A percentile compares a stretch with the other conserved stretches of the same genome.
Conservation (phyloP, 176 grass and related monocot genomes). For the Canna indica region DNA sequence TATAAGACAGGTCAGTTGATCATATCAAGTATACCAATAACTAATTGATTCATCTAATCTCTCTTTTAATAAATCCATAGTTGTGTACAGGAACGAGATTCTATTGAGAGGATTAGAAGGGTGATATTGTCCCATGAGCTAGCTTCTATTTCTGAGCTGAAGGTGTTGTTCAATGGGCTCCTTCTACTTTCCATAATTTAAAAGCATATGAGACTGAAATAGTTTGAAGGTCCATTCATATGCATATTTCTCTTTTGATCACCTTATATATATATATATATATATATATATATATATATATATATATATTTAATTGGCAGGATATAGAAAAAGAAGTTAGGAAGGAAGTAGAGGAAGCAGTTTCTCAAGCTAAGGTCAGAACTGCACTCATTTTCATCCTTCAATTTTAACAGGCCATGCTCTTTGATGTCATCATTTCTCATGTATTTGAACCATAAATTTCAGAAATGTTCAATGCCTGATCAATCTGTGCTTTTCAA, state of each 20-base stretch:
- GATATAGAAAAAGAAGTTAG: conserved; percentile 76
- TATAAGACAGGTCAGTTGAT: conserved; percentile 50
- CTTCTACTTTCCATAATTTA: neutral
- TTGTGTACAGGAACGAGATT: conserved; percentile 58
- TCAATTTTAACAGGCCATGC: too few relatives aligned
- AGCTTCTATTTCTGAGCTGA: conserved; percentile 50
- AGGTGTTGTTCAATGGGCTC: conserved; percentile 35
- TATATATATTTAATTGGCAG: conserved; percentile 28
- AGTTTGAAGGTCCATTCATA: neutral
- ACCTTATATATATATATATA: too few relatives aligned
- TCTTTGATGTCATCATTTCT: neutral
- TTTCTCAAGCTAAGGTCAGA: conserved; percentile 75
- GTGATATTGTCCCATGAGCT: conserved; percentile 69
- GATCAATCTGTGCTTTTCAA: conserved; percentile 73
- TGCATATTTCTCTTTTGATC: neutral
- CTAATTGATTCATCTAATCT: neutral
- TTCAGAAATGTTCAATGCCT: conserved; percentile 74
- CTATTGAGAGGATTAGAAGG: conserved; percentile 73
- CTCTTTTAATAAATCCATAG: neutral
- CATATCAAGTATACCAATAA: neutral
- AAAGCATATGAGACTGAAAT: neutral
- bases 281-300: too few relatives aligned
- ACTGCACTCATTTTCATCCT: neutral
- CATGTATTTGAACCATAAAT: conserved; percentile 1
- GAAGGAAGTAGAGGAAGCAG: conserved; percentile 69